phyloP scores from a whole-genome alignment of 257 asterid genomes.

The Ballota nigra region DNA sequence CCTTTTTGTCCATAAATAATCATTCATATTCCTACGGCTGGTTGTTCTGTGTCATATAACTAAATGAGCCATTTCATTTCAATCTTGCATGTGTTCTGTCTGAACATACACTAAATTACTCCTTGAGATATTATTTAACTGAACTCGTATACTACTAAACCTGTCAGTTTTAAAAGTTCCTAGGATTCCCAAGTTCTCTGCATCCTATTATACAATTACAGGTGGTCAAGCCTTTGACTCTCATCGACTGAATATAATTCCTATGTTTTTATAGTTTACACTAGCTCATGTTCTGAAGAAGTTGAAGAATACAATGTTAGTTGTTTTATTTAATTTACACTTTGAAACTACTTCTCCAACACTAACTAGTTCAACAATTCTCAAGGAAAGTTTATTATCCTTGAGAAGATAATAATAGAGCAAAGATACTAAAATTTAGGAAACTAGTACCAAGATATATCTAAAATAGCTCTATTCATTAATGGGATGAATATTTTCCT shows the following conservation, averaged over 20 bases:
- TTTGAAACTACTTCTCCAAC: not conserved
- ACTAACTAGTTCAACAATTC: not conserved
- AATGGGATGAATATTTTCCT: not conserved
- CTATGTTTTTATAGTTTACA: not conserved
- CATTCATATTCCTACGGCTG: no score
- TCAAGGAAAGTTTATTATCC: not conserved
- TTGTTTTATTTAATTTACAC: not conserved
- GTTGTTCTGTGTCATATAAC: no score
- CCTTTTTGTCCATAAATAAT: no score
- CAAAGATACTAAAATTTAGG: not conserved
- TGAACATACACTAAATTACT: not conserved
- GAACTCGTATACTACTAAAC: not conserved
- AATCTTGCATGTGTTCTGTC: not conserved
- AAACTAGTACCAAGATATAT: not conserved
- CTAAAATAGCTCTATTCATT: not conserved
- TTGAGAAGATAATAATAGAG: constrained; percentile 6
- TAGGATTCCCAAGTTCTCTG: not conserved
- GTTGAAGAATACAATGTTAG: not conserved
- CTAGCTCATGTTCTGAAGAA: not conserved
- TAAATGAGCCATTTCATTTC: no score
- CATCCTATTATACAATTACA: not conserved
- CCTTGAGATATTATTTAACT: not conserved
- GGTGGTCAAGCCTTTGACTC: not conserved
- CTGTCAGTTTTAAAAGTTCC: not conserved
- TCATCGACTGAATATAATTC: not conserved